Evolutionary conservation across 2,329 filamentous ascomycete species (phyloP), one percentile per base, ranked within the genome.

Genomic region (Neofusicoccum parvum): DNA sequence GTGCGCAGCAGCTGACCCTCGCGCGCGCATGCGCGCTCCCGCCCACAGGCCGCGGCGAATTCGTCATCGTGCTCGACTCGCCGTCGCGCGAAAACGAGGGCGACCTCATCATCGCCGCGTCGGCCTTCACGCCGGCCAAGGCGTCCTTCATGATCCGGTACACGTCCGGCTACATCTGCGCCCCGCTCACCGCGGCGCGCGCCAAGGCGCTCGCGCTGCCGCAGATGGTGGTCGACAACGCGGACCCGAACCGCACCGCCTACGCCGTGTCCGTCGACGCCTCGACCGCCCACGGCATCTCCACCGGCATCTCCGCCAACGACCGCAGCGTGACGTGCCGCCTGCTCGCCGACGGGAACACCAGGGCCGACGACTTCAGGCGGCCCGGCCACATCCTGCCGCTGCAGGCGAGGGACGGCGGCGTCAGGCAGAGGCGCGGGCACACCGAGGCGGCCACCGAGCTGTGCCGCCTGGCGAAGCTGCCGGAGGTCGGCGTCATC

Each of bases 111-210:
- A 96, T 98, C 75, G 92, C 95, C 70, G 94, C 93, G 68, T 83
- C 92, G 70, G 86, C 90, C 73, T 82, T 97, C 69, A 97, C 94
- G 9, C 85, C 93, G 27, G 86, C 91, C 70, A 94, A 98, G 81
- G 96, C 96, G 89, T 92, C 93, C 73, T 99, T 97, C 83, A 90
- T 99, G 86, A 87, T 99, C 78, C 92, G 93, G 73, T 88, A 97
- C 83, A 91, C 91, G 50, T 87, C 92, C 3, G 95, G 95, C 75
- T 88, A 94, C 75, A 90, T 99, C 81, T 98, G 95, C 87, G 91
- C 91, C 0, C 94, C 95, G 15, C 85, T 98, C 67, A 84, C 87
- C 59, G 85, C 90, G 58, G 78, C 86, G 48, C 88, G 91, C 73
- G 90, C 92, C 76, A 83, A 85, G 63, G 80, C 83, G 66, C 89